Evolutionary conservation across 371 early-diverging fungal species (phyloP).

Genomic region (Mucor racemosus): DNA sequence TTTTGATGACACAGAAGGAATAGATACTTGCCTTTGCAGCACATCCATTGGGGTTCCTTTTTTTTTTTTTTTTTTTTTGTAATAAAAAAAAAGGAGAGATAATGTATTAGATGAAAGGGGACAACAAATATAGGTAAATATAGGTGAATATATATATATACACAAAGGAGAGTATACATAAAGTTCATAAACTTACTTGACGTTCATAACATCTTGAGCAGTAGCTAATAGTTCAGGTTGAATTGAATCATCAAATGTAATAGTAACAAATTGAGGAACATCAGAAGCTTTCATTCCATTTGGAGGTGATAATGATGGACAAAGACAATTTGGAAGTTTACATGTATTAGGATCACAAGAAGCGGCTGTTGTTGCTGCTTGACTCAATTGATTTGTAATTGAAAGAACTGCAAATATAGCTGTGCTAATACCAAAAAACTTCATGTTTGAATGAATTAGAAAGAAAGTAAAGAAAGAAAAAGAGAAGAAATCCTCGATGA

Average conservation of each 20-base stretch:
- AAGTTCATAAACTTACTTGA: conserved; percentile 38
- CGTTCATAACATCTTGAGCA: conserved; percentile 44
- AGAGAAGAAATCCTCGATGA: conserved; percentile 12
- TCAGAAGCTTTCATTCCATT: conserved; percentile 57
- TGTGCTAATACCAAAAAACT: conserved; percentile 33
- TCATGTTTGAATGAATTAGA: conserved; percentile 28
- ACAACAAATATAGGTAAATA: conserved; percentile 7
- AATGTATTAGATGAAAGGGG: conserved; percentile 18
- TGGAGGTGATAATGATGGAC: conserved; percentile 68
- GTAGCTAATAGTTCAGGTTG: conserved; percentile 52
- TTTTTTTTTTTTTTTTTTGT: conserved; percentile 12
- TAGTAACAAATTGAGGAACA: conserved; percentile 76
- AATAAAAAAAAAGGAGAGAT: conserved; percentile 3
- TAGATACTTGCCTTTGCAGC: conserved; percentile 47
- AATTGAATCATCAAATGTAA: conserved; percentile 77
- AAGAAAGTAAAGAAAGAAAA: conserved; percentile 15
- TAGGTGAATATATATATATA: too few relatives aligned
- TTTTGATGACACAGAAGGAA: neutral
- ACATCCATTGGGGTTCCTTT: conserved; percentile 66
- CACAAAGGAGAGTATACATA: too few relatives aligned
- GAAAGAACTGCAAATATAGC: conserved; percentile 33
- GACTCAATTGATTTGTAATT: conserved; percentile 28
- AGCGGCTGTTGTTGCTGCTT: conserved; percentile 31
- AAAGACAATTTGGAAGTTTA: conserved; percentile 69
- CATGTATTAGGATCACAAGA: conserved; percentile 68